Percentiles rank a stretch among this genome's conserved stretches.
These are phyloP conservation scores for Mortierella sp. DNA, from an alignment of 371 early-diverging fungal species.

Conservation along the genomic window DNA sequence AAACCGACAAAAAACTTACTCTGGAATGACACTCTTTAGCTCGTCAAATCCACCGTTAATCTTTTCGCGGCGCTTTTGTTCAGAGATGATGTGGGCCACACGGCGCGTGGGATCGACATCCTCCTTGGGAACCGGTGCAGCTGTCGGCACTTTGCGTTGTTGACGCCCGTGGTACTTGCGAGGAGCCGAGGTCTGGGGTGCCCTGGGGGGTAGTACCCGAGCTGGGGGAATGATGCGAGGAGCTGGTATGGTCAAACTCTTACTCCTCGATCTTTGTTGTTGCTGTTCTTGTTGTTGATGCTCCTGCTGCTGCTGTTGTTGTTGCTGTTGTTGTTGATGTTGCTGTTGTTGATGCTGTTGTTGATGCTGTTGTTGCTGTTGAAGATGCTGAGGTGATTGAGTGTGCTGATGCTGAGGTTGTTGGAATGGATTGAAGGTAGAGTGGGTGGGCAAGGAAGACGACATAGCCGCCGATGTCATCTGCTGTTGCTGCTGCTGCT, in stretches of 20 bases:
- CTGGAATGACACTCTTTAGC: slow-evolving; percentile 59
- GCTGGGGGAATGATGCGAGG: slow-evolving; percentile 52
- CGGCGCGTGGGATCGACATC: slow-evolving; percentile 53
- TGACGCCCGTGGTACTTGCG: slow-evolving; percentile 56
- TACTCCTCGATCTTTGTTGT: slow-evolving; percentile 36
- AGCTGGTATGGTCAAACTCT: slow-evolving; percentile 43
- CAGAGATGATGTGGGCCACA: slow-evolving; percentile 59
- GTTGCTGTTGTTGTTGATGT: slow-evolving; percentile 20
- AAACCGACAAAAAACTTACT: slow-evolving; percentile 18
- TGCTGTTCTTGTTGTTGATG: slow-evolving; percentile 18
- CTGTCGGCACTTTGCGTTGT: slow-evolving; percentile 38
- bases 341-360: slow-evolving; percentile 18
- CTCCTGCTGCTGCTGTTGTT: slow-evolving; percentile 18
- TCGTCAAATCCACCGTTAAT: slow-evolving; percentile 63
- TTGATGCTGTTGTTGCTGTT: slow-evolving; percentile 16
- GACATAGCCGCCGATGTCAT: slow-evolving; percentile 49
- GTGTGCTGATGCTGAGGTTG: slow-evolving; percentile 16
- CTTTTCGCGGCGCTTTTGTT: slow-evolving; percentile 61
- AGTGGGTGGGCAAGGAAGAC: slow-evolving; percentile 32
- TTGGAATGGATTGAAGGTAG: slow-evolving; percentile 36
- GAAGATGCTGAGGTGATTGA: background rate
- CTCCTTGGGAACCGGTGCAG: slow-evolving; percentile 26
- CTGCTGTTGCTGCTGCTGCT: slow-evolving; percentile 24
- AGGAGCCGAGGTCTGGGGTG: slow-evolving; percentile 47
- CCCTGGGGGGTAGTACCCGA: slow-evolving; percentile 39